Evolutionary conservation across 139 green algal genomes (phyloP), one percentile per base, ranked within the genome.

Genomic region (Chlamydomonas urium): DNA sequence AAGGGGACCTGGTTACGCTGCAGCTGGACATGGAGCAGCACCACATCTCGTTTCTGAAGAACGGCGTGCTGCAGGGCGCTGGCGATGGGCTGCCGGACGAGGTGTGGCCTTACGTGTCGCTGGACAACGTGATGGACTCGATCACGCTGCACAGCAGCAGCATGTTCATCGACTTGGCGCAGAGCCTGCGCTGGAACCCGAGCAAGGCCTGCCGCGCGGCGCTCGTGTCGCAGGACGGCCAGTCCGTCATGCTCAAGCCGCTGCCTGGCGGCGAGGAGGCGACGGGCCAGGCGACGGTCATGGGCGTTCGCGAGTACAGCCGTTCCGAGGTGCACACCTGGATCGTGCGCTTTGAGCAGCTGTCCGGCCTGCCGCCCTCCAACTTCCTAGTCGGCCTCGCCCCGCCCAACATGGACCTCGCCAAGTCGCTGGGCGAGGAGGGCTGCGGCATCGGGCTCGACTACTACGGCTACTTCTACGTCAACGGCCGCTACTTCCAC

Each of bases 91-190:
- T 89, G 53, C 83, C 83, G 67, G 83, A 88, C 61, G 83, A 89
- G 77, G 77, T 89, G 56, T 89, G 80, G 79, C 77, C 83, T 0
- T 89, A 89, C 76, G 73, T 89, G 38, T 89, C 83, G 10, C 71
- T 89, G 70, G 83, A 89, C 80, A 89, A 89, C 78, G 84, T 89
- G 73, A 89, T 89, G 83, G 83, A 89, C 75, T 83, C 74, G 48
- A 86, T 89, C 71, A 89, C 83, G 17, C 78, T 89, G 69, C 83
- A 89, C 75, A 81, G 69, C 38, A 79, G 65, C 75, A 81, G 38
- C 70, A 89, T 89, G 83, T 89, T 85, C 65, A 66, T 83, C 29
- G 83, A 89, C 75, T 78, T 89, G 33, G 77, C 79, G 33, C 79
- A 83, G 47, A 79, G 66, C 56, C 75, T 89, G 47, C 76, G 82